Evolutionary conservation across 768 basidiomycete species (phyloP), one percentile per base, ranked within the genome.

Genomic region (Trametes cubensis): DNA sequence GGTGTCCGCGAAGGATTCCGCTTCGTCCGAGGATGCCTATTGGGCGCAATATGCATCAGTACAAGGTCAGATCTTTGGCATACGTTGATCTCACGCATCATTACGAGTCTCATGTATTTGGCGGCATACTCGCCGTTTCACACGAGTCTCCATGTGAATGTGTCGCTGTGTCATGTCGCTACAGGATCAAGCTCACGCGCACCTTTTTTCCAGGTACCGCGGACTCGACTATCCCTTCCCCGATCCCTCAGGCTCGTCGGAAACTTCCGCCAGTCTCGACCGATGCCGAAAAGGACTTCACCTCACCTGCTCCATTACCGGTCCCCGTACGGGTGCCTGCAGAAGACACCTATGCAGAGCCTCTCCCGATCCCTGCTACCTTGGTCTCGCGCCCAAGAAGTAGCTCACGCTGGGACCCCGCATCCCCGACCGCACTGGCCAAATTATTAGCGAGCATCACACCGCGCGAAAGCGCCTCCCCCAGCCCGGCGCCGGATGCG

Each of bases 31-130:
- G 62, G 89, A 90, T 61, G 87, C 86, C 6, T 91, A 91, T 66
- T 91, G 89, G 89, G 88, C 87, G 25, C 86, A 81, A 63, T 91
- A 91, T 71, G 77, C 86, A 30, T 77, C 79, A 20, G 80, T 90
- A 7, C 88, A 91, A 73, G 89, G 89, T 89, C 58, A 67, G 75
- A 67, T n/a, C 11, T 25, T 20, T 51, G 4, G 52, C 18, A 17
- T 26, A 25, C 49, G 13, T 48, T 46, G 34, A 34, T 11, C 10
- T 34, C 20, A 52, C 26, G 28, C 46, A 30, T 23, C 21, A 11
- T 41, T 14, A 38, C 13, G 39, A 44, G 48, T 23, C 25, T 28
- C 48, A 26, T 28, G 48, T 28, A 26, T 26, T 49, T 23, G 20
- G 30, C 48, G 48, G 48, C 5, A 17, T 18, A 15, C 23, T n/a